Evolutionary conservation across 2,329 filamentous ascomycete species (phyloP).

Genomic region (Lasiodiplodia theobromae): DNA sequence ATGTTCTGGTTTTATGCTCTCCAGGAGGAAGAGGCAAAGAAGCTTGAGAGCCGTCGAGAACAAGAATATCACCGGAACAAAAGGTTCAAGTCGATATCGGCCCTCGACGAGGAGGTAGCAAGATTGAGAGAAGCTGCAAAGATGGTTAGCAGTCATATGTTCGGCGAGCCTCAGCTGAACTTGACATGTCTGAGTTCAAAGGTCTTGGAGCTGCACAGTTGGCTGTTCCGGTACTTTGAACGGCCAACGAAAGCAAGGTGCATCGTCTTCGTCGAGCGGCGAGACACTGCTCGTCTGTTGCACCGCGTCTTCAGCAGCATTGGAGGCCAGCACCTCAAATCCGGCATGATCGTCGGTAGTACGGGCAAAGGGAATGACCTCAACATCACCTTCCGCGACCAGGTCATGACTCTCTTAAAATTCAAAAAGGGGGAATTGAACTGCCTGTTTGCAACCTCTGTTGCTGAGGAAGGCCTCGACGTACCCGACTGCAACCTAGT

Average conservation of each 20-base stretch:
- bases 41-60: slow-evolving; percentile 55
- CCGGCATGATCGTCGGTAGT: slow-evolving; percentile 70
- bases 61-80: slow-evolving; percentile 42
- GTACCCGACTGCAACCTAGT: slow-evolving; percentile 73
- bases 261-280: slow-evolving; percentile 85
- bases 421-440: slow-evolving; percentile 67
- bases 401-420: slow-evolving; percentile 74
- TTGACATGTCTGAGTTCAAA: slow-evolving; percentile 72
- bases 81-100: slow-evolving; percentile 53
- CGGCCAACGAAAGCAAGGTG: slow-evolving; percentile 68
- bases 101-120: slow-evolving; percentile 60
- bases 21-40: slow-evolving; percentile 66
- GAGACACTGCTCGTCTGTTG: slow-evolving; percentile 78
- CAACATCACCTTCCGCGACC: slow-evolving; percentile 73
- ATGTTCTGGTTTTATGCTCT: slow-evolving; percentile 78
- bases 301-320: slow-evolving; percentile 70
- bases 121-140: slow-evolving; percentile 66
- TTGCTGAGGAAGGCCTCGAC: slow-evolving; percentile 71
- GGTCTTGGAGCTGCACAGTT: slow-evolving; percentile 66
- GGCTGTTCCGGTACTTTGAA: slow-evolving; percentile 70
- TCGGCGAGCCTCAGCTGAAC: slow-evolving; percentile 50
- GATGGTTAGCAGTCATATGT: slow-evolving; percentile 61
- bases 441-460: slow-evolving; percentile 69
- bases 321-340: slow-evolving; percentile 64
- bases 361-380: slow-evolving; percentile 61